These are phyloP conservation scores for Dillenia suffruticosa DNA, from an alignment of 164 flowering plant species.

Conservation along the genomic window DNA sequence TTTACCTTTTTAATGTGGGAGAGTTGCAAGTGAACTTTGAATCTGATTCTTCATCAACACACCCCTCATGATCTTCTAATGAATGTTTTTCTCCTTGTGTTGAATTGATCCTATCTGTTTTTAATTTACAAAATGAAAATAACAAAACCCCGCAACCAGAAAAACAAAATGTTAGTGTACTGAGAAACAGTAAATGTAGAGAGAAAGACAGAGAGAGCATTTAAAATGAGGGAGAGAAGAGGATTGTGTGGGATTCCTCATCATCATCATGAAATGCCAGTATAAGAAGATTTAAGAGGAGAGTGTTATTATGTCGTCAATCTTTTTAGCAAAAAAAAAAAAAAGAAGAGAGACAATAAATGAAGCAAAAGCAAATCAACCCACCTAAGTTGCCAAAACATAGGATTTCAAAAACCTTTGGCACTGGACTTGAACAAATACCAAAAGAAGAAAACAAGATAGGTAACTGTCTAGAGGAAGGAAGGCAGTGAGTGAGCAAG, in stretches of 20 bases:
- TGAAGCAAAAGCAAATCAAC: slow-evolving; percentile 11
- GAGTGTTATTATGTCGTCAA: slow-evolving; percentile 4
- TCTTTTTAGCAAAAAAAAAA: slow-evolving; percentile 13
- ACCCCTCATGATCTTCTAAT: slow-evolving; percentile 34
- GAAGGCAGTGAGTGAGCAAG: not conserved
- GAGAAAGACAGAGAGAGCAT: not conserved
- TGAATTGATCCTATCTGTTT: slow-evolving; percentile 24
- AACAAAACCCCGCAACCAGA: not conserved
- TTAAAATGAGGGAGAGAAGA: not conserved
- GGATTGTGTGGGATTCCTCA: slow-evolving; percentile 3
- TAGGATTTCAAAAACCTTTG: slow-evolving; percentile 3
- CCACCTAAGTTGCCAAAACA: not conserved
- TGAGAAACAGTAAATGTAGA: not conserved
- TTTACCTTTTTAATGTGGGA: slow-evolving; percentile 44
- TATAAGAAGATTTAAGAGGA: slow-evolving; percentile 16
- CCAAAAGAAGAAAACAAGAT: slow-evolving; percentile 18
- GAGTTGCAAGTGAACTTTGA: slow-evolving; percentile 22
- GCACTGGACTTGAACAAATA: slow-evolving; percentile 10
- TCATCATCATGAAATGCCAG: slow-evolving; percentile 15
- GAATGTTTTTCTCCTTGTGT: slow-evolving; percentile 29
- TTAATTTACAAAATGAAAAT: not conserved
- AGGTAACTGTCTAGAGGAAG: slow-evolving; percentile 1
- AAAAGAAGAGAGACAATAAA: slow-evolving; percentile 14
- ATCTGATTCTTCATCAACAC: slow-evolving; percentile 33
- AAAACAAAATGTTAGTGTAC: not conserved